Conservation (phyloP, 2,329 filamentous ascomycete species). For the Cadophora sp. region DNA sequence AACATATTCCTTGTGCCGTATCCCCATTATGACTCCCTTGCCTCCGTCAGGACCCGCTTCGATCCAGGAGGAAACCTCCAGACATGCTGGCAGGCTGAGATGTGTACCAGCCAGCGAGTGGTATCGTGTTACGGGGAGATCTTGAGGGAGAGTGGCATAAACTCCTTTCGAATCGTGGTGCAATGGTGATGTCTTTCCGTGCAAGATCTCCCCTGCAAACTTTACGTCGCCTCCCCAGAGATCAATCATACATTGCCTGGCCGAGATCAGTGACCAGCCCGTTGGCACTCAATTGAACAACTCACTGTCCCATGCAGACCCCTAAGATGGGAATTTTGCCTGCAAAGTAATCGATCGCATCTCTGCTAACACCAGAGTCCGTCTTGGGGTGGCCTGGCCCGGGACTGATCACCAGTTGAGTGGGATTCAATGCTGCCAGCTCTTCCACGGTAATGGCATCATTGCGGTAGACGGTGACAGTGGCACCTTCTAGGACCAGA, state of each 20-base stretch:
- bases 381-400: constrained; percentile 91
- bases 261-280: constrained; percentile 26
- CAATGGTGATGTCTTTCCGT: constrained; percentile 94
- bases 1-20: constrained; percentile 88
- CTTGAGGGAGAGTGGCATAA: constrained; percentile 80
- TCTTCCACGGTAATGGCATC: constrained; percentile 89
- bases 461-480: constrained; percentile 88
- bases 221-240: constrained; percentile 90
- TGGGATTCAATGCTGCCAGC: constrained; percentile 82
- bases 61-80: constrained; percentile 93
- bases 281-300: constrained; percentile 37
- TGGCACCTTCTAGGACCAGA: constrained; percentile 92
- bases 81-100: constrained; percentile 80
- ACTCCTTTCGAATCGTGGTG: constrained; percentile 92
- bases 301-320: constrained; percentile 97
- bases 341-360: constrained; percentile 87
- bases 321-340: constrained; percentile 95
- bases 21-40: constrained; percentile 93
- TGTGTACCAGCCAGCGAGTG: constrained; percentile 95
- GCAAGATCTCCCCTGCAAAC: constrained; percentile 93
- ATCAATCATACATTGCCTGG: constrained; percentile 91
- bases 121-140: constrained; percentile 89
- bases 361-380: constrained; percentile 92
- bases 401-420: constrained; percentile 92
- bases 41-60: constrained; percentile 74